Conservation (phyloP, 805 yeast genomes). For the Danielia oregonensis region DNA sequence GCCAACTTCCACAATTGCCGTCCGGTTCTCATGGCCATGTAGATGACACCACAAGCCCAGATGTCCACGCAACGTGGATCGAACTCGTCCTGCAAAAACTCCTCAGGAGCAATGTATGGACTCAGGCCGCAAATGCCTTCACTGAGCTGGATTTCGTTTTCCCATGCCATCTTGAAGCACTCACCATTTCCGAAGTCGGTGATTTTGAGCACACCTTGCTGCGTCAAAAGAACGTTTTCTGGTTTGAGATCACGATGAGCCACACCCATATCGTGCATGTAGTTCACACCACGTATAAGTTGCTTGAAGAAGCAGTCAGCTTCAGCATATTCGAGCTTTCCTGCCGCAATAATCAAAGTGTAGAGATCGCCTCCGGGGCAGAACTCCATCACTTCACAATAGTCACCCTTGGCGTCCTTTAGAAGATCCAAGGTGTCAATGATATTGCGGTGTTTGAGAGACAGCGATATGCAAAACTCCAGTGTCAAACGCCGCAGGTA, state of each 20-base stretch:
- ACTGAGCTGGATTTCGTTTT: conserved; percentile 61
- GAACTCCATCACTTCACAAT: conserved; percentile 82
- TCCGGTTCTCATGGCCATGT: conserved; percentile 93
- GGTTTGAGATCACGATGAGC: conserved; percentile 90
- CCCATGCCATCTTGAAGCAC: conserved; percentile 85
- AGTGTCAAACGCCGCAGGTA: conserved; percentile 72
- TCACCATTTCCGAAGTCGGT: conserved; percentile 88
- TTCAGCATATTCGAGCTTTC: conserved; percentile 76
- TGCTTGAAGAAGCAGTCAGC: conserved; percentile 92
- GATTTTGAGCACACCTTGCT: conserved; percentile 69
- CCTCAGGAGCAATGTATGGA: conserved; percentile 92
- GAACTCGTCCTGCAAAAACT: conserved; percentile 58
- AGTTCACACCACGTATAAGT: conserved; percentile 74
- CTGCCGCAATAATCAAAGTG: conserved; percentile 67
- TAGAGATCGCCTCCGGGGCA: conserved; percentile 81
- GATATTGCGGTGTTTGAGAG: conserved; percentile 73
- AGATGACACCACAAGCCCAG: conserved; percentile 92
- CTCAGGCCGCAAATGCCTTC: conserved; percentile 82
- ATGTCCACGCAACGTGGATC: conserved; percentile 83
- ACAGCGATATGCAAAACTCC: conserved; percentile 79
- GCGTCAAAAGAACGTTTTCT: conserved; percentile 73
- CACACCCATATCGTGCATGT: conserved; percentile 88
- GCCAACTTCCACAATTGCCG: conserved; percentile 91
- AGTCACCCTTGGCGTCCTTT: conserved; percentile 78
- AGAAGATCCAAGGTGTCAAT: conserved; percentile 72